Percentiles rank a stretch among this genome's conserved stretches.
phyloP scores from a whole-genome alignment of 352 stramenopile species.

The Phytophthora ohioensis region DNA sequence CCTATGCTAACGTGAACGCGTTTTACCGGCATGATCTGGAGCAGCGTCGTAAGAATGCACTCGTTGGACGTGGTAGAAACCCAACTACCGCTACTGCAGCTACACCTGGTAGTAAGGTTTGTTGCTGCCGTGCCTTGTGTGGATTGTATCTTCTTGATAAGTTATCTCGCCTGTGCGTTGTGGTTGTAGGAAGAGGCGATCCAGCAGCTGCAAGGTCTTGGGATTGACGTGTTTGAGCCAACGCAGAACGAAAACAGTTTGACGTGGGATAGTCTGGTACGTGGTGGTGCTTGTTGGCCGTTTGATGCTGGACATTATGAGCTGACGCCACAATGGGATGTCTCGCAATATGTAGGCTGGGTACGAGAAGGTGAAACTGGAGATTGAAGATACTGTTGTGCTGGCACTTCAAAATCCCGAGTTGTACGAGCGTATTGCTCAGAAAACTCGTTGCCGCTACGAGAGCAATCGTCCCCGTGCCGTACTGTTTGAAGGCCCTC shows the following conservation, averaged over 20 bases:
- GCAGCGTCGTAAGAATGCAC: conserved; percentile 67
- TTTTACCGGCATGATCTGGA: conserved; percentile 79
- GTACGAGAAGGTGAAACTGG: conserved; percentile 91
- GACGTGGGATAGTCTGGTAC: conserved; percentile 87
- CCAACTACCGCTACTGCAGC: conserved; percentile 20
- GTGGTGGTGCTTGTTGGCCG: conserved; percentile 6
- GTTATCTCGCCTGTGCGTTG: background rate
- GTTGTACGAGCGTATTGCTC: conserved; percentile 91
- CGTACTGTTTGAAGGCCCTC: conserved; percentile 94
- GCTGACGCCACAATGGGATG: conserved; percentile 6
- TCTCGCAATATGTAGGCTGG: conserved; percentile 62
- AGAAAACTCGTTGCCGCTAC: conserved; percentile 90
- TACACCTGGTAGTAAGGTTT: conserved; percentile 57
- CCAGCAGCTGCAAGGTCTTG: conserved; percentile 78
- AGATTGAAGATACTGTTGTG: conserved; percentile 94
- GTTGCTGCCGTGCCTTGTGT: background rate
- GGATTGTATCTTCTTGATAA: background rate
- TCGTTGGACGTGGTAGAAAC: conserved; percentile 40
- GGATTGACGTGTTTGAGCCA: conserved; percentile 86
- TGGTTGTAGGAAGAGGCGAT: conserved; percentile 76
- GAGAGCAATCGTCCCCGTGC: conserved; percentile 91
- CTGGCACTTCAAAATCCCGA: conserved; percentile 93
- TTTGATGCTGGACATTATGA: background rate
- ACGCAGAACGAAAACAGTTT: conserved; percentile 61
- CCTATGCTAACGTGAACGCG: conserved; percentile 76